A percentile compares a stretch with the other conserved stretches of the same genome.
Conservation (phyloP, 179 eudicot species). For the Pouteria campechiana region DNA sequence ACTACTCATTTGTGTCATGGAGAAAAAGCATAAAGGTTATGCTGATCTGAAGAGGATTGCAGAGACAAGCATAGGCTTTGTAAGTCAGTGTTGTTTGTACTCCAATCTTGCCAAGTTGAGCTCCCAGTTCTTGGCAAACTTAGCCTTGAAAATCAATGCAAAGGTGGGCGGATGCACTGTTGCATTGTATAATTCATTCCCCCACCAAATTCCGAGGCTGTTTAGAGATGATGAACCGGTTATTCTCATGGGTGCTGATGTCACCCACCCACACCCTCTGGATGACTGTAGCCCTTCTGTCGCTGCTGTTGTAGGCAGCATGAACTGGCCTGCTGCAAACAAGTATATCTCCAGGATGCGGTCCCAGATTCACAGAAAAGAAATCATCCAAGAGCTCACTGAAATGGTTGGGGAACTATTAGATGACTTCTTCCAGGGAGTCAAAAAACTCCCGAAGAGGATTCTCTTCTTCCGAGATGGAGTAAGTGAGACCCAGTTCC, state of each 20-base stretch:
- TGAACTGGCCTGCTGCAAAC: slow-evolving; percentile 88
- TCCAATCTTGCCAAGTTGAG: slow-evolving; percentile 48
- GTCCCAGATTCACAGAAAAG: slow-evolving; percentile 86
- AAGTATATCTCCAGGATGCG: slow-evolving; percentile 79
- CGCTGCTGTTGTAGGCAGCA: slow-evolving; percentile 89
- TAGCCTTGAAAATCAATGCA: slow-evolving; percentile 94
- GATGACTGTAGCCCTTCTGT: slow-evolving; percentile 88
- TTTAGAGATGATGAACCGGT: slow-evolving; percentile 45
- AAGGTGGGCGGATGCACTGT: slow-evolving; percentile 94
- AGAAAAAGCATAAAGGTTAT: slow-evolving; percentile 89
- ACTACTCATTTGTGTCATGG: slow-evolving; percentile 79
- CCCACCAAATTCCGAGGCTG: slow-evolving; percentile 69
- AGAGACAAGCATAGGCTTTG: slow-evolving; percentile 71
- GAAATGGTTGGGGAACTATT: slow-evolving; percentile 70
- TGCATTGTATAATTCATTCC: slow-evolving; percentile 57
- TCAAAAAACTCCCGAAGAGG: slow-evolving; percentile 44
- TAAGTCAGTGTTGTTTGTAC: slow-evolving; percentile 89
- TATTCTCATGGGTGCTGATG: slow-evolving; percentile 95
- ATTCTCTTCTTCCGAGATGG: slow-evolving; percentile 86
- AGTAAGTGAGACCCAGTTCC: slow-evolving; percentile 88
- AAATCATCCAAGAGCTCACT: slow-evolving; percentile 70
- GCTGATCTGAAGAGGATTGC: slow-evolving; percentile 84
- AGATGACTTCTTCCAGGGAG: slow-evolving; percentile 44
- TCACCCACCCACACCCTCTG: slow-evolving; percentile 87
- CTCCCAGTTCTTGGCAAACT: slow-evolving; percentile 70